Base-by-base conservation (phyloP, 2,329 filamentous ascomycete genomes). In the Aspergillus brasiliensis region DNA sequence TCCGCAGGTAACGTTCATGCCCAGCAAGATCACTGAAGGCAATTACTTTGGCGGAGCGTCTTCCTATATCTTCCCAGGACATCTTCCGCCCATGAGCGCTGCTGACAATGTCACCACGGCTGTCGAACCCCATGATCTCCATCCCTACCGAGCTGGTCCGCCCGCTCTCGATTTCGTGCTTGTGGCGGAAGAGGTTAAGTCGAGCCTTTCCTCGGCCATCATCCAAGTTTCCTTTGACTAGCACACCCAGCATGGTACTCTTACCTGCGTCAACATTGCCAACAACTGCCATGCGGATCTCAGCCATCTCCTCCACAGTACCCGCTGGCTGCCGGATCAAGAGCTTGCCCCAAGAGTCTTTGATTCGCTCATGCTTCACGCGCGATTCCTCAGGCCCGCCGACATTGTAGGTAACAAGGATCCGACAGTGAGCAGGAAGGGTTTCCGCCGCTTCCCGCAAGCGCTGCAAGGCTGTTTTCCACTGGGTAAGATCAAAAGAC, bases 61-160 rank as follows among this genome's bases (percentile, higher is more conserved):
- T 92, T 56, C 95, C 95, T 72, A 99, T 97, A 75, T 99, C 95
- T 75, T 97, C 94, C 95, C 95, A 99, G 3, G 93, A 94, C 34
- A 98, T 81, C 78, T 89, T 91, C 74, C 95, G 86, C 1, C 92
- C 94, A 2, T 93, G 91, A 60, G 90, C 90, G 40, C 91, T 94
- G 15, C 88, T 86, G 15, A 98, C 85, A 27, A 97, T 89, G 25
- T 93, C 86, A 27, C 95, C 94, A 57, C 85, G 84, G 53, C 90
- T 92, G 75, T 98, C 92, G 69, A 97, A 99, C 2, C 95, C 95
- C 89, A 98, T 92, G 62, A 98, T 98, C 76, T 99, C 95, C 93
- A 98, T 96, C 44, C 95, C 94, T 0, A 99, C 95, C 0, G 93
- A 97, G 73, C 92, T 97, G 8, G 95, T 99, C 65, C 95, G 86